These are phyloP conservation scores for Candida ovalis DNA, from an alignment of 805 yeast species.

Conservation along the genomic window DNA sequence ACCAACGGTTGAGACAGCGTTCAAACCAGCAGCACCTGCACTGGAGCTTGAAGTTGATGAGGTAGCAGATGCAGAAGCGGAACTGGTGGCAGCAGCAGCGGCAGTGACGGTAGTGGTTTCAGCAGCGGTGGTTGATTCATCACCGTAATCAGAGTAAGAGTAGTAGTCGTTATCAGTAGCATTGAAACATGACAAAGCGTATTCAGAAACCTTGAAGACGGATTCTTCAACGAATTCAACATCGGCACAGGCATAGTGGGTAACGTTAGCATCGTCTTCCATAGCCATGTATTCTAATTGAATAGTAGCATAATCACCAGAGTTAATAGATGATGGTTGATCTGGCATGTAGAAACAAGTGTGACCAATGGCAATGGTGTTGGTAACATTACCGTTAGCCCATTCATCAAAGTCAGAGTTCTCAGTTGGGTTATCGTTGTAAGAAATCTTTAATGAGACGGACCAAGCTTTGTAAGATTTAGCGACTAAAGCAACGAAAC, in stretches of 20 bases:
- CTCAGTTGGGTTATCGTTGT: constrained; percentile 35
- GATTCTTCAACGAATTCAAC: constrained; percentile 39
- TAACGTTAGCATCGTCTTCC: constrained; percentile 35
- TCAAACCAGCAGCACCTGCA: constrained; percentile 1
- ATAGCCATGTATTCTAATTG: constrained; percentile 43
- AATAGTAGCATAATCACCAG: constrained; percentile 42
- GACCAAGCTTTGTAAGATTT: constrained; percentile 38
- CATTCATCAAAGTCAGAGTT: constrained; percentile 39
- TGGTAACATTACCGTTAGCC: constrained; percentile 37
- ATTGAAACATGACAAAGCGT: constrained; percentile 38
- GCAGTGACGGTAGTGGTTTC: constrained; percentile 9
- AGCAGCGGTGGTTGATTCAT: constrained; percentile 19
- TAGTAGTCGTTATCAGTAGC: constrained; percentile 38
- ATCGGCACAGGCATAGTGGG: constrained; percentile 46
- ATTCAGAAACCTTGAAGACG: constrained; percentile 34
- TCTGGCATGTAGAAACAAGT: constrained; percentile 45
- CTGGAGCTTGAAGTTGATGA: constrained; percentile 10
- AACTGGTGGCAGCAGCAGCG: constrained; percentile 10
- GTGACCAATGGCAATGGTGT: constrained; percentile 41
- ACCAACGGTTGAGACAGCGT: constrained; percentile 4
- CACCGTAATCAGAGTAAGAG: constrained; percentile 26
- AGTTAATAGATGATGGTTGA: constrained; percentile 32
- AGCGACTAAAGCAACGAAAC: constrained; percentile 43
- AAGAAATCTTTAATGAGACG: constrained; percentile 38
- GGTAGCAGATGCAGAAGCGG: constrained; percentile 14